Evolutionary conservation across 495 filamentous ascomycete genomes (phyloP).

Genomic region (Aspergillus cristatus): DNA sequence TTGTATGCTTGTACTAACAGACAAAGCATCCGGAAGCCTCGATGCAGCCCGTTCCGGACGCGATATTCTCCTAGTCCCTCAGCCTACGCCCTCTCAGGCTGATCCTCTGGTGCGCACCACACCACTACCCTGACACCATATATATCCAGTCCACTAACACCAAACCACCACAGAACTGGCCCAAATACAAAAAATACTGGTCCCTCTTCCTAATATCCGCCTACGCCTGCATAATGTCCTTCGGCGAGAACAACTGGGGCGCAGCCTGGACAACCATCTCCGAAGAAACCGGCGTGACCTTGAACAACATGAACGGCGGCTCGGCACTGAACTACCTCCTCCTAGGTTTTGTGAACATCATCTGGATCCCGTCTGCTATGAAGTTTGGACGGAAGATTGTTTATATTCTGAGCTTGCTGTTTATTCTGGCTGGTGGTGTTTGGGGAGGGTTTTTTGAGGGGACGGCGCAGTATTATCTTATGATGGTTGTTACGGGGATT

Average conservation of each 20-base stretch:
- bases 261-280: constrained; percentile 23
- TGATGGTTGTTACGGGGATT: constrained; percentile 16
- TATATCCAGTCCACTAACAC: not conserved
- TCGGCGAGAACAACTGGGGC: constrained; percentile 24
- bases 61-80: constrained; percentile 25
- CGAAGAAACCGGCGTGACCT: constrained; percentile 17
- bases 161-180: constrained; percentile 21
- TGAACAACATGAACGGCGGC: constrained; percentile 24
- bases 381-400: constrained; percentile 26
- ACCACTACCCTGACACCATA: not conserved
- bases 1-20: constrained; percentile 4
- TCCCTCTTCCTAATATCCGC: constrained; percentile 17
- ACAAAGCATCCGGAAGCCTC: constrained; percentile 10
- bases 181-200: constrained; percentile 19
- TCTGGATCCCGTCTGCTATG: constrained; percentile 27
- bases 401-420: constrained; percentile 16
- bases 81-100: constrained; percentile 15
- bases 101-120: constrained; percentile 20
- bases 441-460: constrained; percentile 19
- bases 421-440: constrained; percentile 13
- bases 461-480: constrained; percentile 18
- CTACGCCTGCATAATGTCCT: constrained; percentile 22
- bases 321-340: constrained; percentile 25
- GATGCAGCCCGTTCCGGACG: constrained; percentile 15
- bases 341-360: constrained; percentile 26